Conservation (phyloP, 345 rosid species). For the Aegle marmelos region DNA sequence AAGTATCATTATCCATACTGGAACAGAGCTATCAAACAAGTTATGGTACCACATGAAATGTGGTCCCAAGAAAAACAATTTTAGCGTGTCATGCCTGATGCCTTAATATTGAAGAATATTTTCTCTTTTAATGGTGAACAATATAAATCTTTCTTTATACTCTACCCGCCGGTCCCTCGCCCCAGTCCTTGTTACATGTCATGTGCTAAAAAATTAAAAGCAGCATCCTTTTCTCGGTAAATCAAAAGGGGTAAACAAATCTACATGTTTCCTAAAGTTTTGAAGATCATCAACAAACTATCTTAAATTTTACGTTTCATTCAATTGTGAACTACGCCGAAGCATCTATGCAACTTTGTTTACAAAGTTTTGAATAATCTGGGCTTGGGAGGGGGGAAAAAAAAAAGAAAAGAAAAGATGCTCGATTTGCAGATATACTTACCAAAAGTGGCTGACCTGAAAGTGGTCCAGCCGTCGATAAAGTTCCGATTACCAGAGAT, state of each 20-base stretch:
- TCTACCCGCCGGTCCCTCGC: neutral
- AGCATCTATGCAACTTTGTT: neutral
- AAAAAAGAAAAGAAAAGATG: neutral
- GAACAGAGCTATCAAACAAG: neutral
- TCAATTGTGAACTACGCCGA: neutral
- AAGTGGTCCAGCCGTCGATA: conserved; percentile 84
- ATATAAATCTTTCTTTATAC: neutral
- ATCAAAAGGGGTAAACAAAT: neutral
- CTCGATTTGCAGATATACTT: neutral
- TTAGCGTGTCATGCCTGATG: neutral
- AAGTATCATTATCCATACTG: neutral
- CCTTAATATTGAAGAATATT: neutral
- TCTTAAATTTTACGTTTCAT: neutral
- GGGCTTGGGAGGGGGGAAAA: too few relatives aligned
- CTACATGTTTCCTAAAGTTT: neutral
- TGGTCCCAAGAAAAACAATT: neutral
- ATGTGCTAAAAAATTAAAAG: neutral
- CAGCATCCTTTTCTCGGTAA: neutral
- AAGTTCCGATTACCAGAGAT: conserved; percentile 61
- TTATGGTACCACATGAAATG: neutral
- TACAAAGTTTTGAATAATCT: neutral
- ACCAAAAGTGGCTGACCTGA: conserved; percentile 90
- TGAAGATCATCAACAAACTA: neutral
- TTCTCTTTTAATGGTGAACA: neutral
- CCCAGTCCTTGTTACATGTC: neutral